phyloP scores from a whole-genome alignment of 2,329 filamentous ascomycete genomes.

The Penicillium capsulatum region DNA sequence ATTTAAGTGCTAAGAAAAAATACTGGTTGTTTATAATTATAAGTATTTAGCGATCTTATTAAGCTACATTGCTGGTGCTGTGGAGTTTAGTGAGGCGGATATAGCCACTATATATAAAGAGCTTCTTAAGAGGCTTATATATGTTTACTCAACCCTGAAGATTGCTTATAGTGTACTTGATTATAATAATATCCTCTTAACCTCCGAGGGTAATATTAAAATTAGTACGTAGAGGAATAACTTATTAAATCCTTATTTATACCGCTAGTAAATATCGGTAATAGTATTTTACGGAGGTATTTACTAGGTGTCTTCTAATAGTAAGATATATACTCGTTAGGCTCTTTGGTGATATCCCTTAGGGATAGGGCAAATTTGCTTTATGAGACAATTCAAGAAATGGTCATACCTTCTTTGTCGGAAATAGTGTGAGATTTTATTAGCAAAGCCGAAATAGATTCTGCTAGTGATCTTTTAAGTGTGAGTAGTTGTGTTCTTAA shows the following conservation, averaged over 20 bases:
- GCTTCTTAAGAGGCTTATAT: slow-evolving; percentile 7
- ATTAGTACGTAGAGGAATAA: slow-evolving; percentile 5
- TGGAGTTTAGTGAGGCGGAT: slow-evolving; percentile 11
- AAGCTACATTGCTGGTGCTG: slow-evolving; percentile 4
- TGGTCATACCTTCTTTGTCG: background rate
- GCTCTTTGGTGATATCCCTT: background rate
- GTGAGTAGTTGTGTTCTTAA: background rate
- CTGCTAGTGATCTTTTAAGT: background rate
- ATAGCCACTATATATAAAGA: slow-evolving; percentile 14
- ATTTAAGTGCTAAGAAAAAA: background rate
- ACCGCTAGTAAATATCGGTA: slow-evolving; percentile 2
- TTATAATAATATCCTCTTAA: slow-evolving; percentile 10
- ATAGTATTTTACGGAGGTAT: background rate
- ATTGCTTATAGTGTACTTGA: slow-evolving; percentile 4
- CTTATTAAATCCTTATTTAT: background rate
- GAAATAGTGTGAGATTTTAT: background rate
- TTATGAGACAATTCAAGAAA: background rate
- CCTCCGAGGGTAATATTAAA: slow-evolving; percentile 11
- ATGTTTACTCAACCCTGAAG: slow-evolving; percentile 8
- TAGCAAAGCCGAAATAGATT: background rate
- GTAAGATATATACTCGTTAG: background rate
- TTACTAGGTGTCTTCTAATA: background rate
- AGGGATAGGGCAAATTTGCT: background rate
- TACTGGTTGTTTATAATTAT: slow-evolving; percentile 12
- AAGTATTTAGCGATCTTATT: slow-evolving; percentile 10